These are phyloP conservation scores for Teunomyces barrocoloradensis DNA, from an alignment of 805 yeast species.

Conservation along the genomic window DNA sequence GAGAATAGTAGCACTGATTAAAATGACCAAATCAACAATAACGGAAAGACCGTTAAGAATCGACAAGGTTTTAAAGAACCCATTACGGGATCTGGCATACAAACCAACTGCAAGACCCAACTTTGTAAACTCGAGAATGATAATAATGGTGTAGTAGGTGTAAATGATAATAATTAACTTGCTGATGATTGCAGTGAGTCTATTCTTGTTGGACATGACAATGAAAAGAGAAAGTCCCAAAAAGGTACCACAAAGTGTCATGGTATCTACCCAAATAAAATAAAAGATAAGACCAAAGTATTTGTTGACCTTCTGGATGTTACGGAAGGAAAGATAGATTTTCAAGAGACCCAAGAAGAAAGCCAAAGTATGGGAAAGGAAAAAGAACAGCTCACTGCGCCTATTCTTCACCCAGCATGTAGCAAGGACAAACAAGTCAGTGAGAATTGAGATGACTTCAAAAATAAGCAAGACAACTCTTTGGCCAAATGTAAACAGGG, in stretches of 20 bases:
- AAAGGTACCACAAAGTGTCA: conserved; percentile 1
- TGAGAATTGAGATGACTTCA: neutral
- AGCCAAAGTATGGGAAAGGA: neutral
- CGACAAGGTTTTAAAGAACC: neutral
- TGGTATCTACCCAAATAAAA: conserved; percentile 1
- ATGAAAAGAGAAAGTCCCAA: conserved; percentile 1
- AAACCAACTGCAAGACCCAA: neutral
- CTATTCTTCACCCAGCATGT: conserved; percentile 2
- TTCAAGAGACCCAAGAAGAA: conserved; percentile 1
- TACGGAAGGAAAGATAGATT: neutral
- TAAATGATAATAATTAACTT: neutral
- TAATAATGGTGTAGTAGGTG: neutral
- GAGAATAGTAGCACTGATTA: neutral
- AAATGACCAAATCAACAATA: neutral
- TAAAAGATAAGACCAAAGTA: conserved; percentile 2
- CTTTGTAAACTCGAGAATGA: neutral
- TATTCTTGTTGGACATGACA: neutral
- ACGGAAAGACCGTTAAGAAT: conserved; percentile 1
- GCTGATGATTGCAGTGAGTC: conserved; percentile 1
- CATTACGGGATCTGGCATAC: neutral
- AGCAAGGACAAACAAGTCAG: neutral
- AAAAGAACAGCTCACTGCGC: conserved; percentile 2
- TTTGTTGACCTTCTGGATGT: neutral
- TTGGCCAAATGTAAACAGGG: conserved; percentile 1
- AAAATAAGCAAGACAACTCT: neutral